Percentiles rank a stretch among this genome's conserved stretches.
These are phyloP conservation scores for Ascochyta lentis DNA, from an alignment of 2,329 filamentous ascomycete species.

Conservation along the genomic window DNA sequence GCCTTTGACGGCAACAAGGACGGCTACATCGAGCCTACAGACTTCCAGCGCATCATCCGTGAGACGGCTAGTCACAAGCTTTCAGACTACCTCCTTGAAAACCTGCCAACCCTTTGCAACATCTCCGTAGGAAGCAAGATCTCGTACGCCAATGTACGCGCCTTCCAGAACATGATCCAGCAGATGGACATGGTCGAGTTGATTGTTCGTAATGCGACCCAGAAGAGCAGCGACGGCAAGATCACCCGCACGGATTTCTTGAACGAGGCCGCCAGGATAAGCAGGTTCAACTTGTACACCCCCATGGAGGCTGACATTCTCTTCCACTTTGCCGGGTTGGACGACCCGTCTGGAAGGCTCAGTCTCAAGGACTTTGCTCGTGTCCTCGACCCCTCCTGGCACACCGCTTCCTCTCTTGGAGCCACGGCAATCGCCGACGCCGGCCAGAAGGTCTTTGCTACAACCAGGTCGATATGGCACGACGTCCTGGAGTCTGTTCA, in stretches of 20 bases:
- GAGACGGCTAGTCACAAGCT: slow-evolving; percentile 95
- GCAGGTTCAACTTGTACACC: slow-evolving; percentile 93
- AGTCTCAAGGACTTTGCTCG: slow-evolving; percentile 87
- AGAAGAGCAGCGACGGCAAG: slow-evolving; percentile 84
- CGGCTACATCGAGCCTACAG: slow-evolving; percentile 92
- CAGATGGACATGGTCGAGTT: slow-evolving; percentile 98
- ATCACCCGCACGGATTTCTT: slow-evolving; percentile 95
- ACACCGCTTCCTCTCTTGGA: slow-evolving; percentile 66
- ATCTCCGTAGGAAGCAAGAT: slow-evolving; percentile 91
- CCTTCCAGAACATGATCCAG: slow-evolving; percentile 96
- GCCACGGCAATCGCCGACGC: slow-evolving; percentile 55
- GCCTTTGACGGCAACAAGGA: slow-evolving; percentile 89
- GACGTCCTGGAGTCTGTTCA: slow-evolving; percentile 78
- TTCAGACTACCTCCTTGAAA: slow-evolving; percentile 91
- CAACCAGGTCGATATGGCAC: slow-evolving; percentile 65
- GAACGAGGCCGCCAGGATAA: slow-evolving; percentile 88
- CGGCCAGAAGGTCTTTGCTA: slow-evolving; percentile 62
- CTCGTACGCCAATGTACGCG: slow-evolving; percentile 95
- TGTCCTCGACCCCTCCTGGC: slow-evolving; percentile 93
- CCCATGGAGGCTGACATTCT: slow-evolving; percentile 99
- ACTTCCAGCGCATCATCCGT: slow-evolving; percentile 95
- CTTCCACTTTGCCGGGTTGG: slow-evolving; percentile 95
- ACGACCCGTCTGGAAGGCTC: slow-evolving; percentile 85
- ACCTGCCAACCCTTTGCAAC: slow-evolving; percentile 92
- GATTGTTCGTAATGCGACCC: slow-evolving; percentile 85